A percentile compares a stretch with the other conserved stretches of the same genome.
These are phyloP conservation scores for Penicillium griseofulvum DNA, from an alignment of 2,329 filamentous ascomycete species.

Conservation along the genomic window DNA sequence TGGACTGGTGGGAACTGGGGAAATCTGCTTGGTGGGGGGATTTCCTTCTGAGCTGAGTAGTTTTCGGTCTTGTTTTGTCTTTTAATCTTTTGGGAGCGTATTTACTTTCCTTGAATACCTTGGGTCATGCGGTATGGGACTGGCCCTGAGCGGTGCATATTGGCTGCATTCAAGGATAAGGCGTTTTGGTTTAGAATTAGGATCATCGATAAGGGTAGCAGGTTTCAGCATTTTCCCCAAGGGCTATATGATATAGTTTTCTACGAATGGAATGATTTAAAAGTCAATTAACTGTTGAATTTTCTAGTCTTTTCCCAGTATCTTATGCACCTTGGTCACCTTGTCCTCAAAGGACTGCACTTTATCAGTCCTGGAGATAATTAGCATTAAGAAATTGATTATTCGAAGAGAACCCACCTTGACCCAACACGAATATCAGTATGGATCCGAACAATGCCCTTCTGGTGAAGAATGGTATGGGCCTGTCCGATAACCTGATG, in stretches of 20 bases:
- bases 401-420: slow-evolving; percentile 51
- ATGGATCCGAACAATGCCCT: slow-evolving; percentile 79
- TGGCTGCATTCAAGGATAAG: neutral
- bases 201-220: neutral
- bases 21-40: slow-evolving; percentile 39
- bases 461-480: slow-evolving; percentile 71
- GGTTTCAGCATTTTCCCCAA: neutral
- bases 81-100: neutral
- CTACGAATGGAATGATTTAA: slow-evolving; percentile 4
- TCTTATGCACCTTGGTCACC: slow-evolving; percentile 59
- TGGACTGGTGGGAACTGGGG: slow-evolving; percentile 46
- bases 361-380: slow-evolving; percentile 69
- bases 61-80: neutral
- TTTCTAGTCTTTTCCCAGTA: slow-evolving; percentile 42
- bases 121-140: neutral
- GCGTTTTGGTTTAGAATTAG: neutral
- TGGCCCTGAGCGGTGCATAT: neutral
- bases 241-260: neutral
- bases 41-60: slow-evolving; percentile 28
- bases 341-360: slow-evolving; percentile 78
- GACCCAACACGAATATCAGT: slow-evolving; percentile 83
- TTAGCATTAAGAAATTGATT: slow-evolving; percentile 17
- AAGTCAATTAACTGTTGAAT: neutral
- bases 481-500: slow-evolving; percentile 84
- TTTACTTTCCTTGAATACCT: neutral